Base-by-base conservation (phyloP, 129 eudicot genomes). In the Ambrosia trifida region DNA sequence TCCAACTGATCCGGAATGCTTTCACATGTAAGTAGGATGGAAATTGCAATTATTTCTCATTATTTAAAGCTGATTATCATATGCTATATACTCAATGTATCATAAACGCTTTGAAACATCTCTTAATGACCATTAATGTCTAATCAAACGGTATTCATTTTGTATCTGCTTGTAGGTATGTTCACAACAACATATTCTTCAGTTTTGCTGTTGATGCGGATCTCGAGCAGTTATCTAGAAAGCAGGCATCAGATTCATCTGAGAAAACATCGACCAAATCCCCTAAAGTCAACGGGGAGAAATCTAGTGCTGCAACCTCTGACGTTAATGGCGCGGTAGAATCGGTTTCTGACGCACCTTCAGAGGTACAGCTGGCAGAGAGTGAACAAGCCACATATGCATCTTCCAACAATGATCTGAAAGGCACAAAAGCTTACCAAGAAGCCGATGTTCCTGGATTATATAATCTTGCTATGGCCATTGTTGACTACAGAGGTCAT, bases 311-410 rank as follows among this genome's bases (percentile, higher is more conserved):
- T 53, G n/a, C 68, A 63, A 50, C 56, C 18, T 13, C 32, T 0
- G 95, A 65, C 35, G 17, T 50, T 4, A 83, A 76, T 70, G 85
- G 86, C 52, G 78, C 16, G 19, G 67, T 31, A 44, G 96, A 84
- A 71, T 60, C 72, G 67, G 80, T 79, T 61, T 43, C 88, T 71
- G 96, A 88, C 41, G 79, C 61, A 59, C 68, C 88, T 24, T 80
- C 90, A 12, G 99, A 95, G 69, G 74, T 83, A 43, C 97, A 84
- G 78, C 61, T 90, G 91, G 96, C 89, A 72, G 99, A 95, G 79
- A 90, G 99, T 72, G 99, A 95, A 82, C 99, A 95, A 87, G 99
- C 99, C 47, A 95, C 99, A 11, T 95, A 90, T 70, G 97, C 99
- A 14, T 90, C 97, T 68, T 96, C 99, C 59, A 95, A 95, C 70